Base-by-base conservation (phyloP, 2,329 filamentous ascomycete species). In the Diplodia mutila region DNA sequence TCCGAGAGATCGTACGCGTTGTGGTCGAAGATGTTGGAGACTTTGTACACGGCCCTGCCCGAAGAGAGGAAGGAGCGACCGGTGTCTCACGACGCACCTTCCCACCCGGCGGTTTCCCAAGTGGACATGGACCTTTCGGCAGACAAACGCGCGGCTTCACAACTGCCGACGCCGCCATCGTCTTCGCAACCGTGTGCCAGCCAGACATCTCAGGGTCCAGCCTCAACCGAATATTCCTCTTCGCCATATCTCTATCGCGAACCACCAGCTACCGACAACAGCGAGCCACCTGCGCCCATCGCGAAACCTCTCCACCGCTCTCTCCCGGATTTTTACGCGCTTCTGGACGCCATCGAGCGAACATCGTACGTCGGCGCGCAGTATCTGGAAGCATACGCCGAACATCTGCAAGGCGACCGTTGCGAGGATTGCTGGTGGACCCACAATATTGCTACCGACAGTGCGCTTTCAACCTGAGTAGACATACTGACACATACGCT, bases 371-470 rank as follows among this genome's bases (percentile, higher is more conserved):
- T 69, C 34, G 73, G 71, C 23, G 72, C 70, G 16, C 39, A 70
- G 11, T 74, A 73, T 53, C 68, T 73, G 14, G 73, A 75, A 64
- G 71, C 71, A 12, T 75, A 74, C 66, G 75, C 74, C 16, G 73
- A 75, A 55, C 73, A 70, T 27, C 65, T 76, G 2, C 65, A 61
- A 8, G 63, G 69, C 37, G 73, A 75, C 54, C 29, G 69, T 61
- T 76, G 74, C 69, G 65, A 68, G 16, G 68, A 71, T 21, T 76
- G 74, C 52, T 75, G 74, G 73, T 67, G 72, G 23, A 70, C 69
- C 51, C 69, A 70, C 55, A 72, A 73, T 37, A 65, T 71, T 37
- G 25, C 27, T 51, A 6, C 21, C 6, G 39, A 63, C 16, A 12
- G 51, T 29, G 42, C 59, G 29, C 42, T 51, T 11, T 39, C 59